Conservation (phyloP, 306 rosid genomes). For the Senna siamea region DNA sequence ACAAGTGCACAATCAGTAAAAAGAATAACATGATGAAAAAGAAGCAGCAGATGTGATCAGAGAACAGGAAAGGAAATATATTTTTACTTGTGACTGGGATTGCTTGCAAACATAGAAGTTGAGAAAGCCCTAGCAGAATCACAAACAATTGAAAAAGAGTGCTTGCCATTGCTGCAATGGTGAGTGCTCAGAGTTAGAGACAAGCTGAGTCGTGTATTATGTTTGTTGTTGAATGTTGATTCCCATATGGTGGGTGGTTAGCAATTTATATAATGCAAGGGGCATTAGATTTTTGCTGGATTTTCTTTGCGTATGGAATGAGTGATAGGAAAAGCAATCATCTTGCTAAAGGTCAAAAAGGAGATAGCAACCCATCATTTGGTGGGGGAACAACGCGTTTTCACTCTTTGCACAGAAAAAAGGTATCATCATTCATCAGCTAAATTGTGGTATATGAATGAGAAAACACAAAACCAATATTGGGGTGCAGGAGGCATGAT, state of each 20-base stretch:
- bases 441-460: constrained; percentile 38
- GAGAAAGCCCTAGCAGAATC: constrained; percentile 48
- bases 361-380: constrained; percentile 42
- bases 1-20: neutral
- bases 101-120: constrained; percentile 50
- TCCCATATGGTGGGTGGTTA: constrained; percentile 30
- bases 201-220: constrained; percentile 3
- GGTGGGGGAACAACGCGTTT: constrained; percentile 40
- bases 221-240: neutral
- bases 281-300: constrained; percentile 30
- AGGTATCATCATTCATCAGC: constrained; percentile 10
- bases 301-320: constrained; percentile 8
- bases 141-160: constrained; percentile 50
- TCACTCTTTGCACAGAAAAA: constrained; percentile 27
- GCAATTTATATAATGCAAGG: constrained; percentile 49
- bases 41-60: neutral
- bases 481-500: constrained; percentile 14
- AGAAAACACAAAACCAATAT: constrained; percentile 23
- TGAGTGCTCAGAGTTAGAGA: neutral
- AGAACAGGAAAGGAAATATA: neutral
- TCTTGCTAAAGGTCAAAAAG: constrained; percentile 50
- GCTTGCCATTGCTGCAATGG: constrained; percentile 37
- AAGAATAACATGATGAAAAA: neutral
- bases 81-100: constrained; percentile 67
- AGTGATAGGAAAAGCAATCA: constrained; percentile 27